A percentile compares a stretch with the other conserved stretches of the same genome.
Evolutionary conservation across 371 early-diverging fungal species (phyloP).

Genomic region (Lichtheimia ornata): DNA sequence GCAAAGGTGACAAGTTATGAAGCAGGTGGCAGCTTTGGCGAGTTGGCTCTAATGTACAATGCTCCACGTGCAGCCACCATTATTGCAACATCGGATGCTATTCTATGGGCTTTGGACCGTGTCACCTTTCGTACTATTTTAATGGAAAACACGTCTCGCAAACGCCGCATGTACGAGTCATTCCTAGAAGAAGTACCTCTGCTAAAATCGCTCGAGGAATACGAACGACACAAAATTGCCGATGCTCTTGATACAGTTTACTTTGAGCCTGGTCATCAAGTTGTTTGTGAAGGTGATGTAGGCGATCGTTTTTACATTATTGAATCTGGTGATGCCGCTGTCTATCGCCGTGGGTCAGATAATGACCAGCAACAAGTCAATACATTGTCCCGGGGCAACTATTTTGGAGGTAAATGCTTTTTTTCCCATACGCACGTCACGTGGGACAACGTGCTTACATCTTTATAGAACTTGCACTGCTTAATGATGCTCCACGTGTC

Average conservation of each 20-base stretch:
- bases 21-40: slow-evolving; percentile 81
- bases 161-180: slow-evolving; percentile 76
- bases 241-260: slow-evolving; percentile 76
- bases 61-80: slow-evolving; percentile 89
- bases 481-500: slow-evolving; percentile 86
- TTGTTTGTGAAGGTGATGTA: slow-evolving; percentile 72
- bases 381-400: slow-evolving; percentile 82
- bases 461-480: slow-evolving; percentile 78
- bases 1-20: slow-evolving; percentile 64
- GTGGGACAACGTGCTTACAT: not conserved
- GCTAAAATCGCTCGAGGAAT: slow-evolving; percentile 62
- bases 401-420: slow-evolving; percentile 84
- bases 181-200: slow-evolving; percentile 76
- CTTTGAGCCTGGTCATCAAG: slow-evolving; percentile 66
- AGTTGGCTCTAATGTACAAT: slow-evolving; percentile 90
- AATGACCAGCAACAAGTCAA: slow-evolving; percentile 79
- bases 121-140: slow-evolving; percentile 78
- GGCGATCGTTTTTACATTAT: slow-evolving; percentile 72
- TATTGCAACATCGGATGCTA: slow-evolving; percentile 59
- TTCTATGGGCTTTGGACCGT: slow-evolving; percentile 83
- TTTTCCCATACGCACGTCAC: not conserved
- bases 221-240: slow-evolving; percentile 81
- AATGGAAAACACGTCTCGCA: slow-evolving; percentile 74
- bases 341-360: slow-evolving; percentile 36
- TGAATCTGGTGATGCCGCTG: slow-evolving; percentile 81